Base-by-base conservation (phyloP, 2,329 filamentous ascomycete genomes). In the Curvularia eragrostidis region DNA sequence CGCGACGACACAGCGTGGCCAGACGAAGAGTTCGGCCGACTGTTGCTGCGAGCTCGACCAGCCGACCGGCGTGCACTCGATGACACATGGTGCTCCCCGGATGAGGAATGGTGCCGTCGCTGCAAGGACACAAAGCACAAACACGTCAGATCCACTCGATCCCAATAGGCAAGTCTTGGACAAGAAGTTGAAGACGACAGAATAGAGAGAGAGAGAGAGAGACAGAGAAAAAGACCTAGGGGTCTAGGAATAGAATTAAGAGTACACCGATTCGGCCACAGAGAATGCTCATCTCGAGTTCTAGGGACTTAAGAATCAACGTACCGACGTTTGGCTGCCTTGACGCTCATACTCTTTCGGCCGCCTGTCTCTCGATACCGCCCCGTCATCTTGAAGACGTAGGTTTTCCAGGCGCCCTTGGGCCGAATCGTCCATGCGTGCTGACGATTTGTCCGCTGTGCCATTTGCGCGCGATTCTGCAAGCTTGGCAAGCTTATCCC, bases 331-430 rank as follows among this genome's bases (percentile, higher is more conserved):
- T 68, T 76, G 73, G 64, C 72, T 76, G 64, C 66, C 68, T 65
- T 75, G 73, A 53, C 75, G 73, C 65, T 77, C 75, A 64, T 75
- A 77, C 56, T 77, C 75, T 62, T 78, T 76, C 46, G 75, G 74
- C 62, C 74, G 71, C 64, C 73, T 71, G 21, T 76, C 72, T 63
- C 73, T 71, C 52, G 74, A 68, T 48, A 70, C 71, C 49, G 73
- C 66, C 34, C 80, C 75, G 56, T 88, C 91, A 77, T 98, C 94
- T 75, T 96, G 91, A 72, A 98, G 83, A 76, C 95, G 93, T 68
- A 98, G 83, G 51, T 92, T 93, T 78, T 97, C 92, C 66, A 98
- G 84, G 67, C 92, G 86, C 80, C 93, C 91, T 68, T 94, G 91
- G 49, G 88, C 93, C 36, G 89, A 84, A 70, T 97, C 93, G 65